Evolutionary conservation across 2,329 filamentous ascomycete species (phyloP).

Genomic region (Aspergillus awamori): DNA sequence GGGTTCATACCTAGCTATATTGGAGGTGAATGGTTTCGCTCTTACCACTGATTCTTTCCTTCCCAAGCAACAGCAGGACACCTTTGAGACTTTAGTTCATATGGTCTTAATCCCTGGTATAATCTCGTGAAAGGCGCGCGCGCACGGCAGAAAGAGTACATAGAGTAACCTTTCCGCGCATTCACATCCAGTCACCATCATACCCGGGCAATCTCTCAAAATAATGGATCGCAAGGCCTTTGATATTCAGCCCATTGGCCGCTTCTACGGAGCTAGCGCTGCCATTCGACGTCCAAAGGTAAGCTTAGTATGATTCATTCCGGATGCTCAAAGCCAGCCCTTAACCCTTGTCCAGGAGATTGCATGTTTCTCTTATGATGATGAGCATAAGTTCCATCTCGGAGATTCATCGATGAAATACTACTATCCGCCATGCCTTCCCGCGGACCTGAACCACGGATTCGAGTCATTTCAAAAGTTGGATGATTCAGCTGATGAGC

Average conservation of each 20-base stretch:
- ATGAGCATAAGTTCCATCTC: conserved; percentile 73
- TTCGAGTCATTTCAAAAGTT: conserved; percentile 82
- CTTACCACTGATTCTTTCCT: no score
- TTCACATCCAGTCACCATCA: neutral
- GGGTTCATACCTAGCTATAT: neutral
- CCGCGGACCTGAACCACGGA: conserved; percentile 74
- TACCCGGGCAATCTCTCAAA: neutral
- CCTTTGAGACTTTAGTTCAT: neutral
- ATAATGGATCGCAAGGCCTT: conserved; percentile 52
- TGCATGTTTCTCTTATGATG: conserved; percentile 89
- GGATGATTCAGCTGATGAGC: conserved; percentile 81
- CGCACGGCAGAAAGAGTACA: neutral
- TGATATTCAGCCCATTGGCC: conserved; percentile 68
- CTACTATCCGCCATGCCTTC: conserved; percentile 77
- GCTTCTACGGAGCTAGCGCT: conserved; percentile 69
- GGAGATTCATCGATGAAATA: conserved; percentile 81
- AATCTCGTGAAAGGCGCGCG: neutral
- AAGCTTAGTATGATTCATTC: conserved; percentile 15
- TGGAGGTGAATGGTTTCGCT: neutral
- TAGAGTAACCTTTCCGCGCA: neutral
- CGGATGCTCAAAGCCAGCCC: neutral
- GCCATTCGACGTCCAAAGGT: conserved; percentile 76
- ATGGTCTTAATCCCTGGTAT: neutral
- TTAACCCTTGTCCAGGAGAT: conserved; percentile 69
- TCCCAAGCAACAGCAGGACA: neutral